Base-by-base conservation (phyloP, 495 filamentous ascomycete genomes). In the Aspergillus taichungensis region DNA sequence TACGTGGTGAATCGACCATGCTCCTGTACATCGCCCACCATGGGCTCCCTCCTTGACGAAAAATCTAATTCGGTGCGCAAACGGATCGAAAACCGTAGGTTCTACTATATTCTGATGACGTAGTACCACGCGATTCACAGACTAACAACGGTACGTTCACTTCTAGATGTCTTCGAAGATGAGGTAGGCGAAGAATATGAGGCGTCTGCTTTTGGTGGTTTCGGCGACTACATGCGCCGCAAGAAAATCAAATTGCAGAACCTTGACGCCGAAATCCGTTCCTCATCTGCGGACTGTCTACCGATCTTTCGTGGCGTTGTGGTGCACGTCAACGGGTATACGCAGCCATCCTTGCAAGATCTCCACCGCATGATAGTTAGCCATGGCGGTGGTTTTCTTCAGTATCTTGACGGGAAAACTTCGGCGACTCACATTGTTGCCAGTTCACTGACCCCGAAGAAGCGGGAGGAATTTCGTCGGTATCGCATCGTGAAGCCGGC, bases 161-260 rank as follows among this genome's bases (percentile, higher is more conserved):
- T 32, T 46, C 37, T 57, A 78, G 74, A 83, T 61, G 69, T 64
- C 10, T 83, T 83, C 54, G 61, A 76, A 7, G 59, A 78, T 56
- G 91, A 95, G 57, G 77, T 75, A 12, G 92, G 91, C 44, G 90
- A 95, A 47, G 92, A 96, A 66, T 98, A 98, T 66, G 83, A 81
- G 45, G 77, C 73, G 1, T 95, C 88, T 32, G 78, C 74, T 41
- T 97, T 95, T 57, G 89, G 89, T 6, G 90, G 88, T 3, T 88
- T 95, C 55, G 65, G 73, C 12, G 88, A 95, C 50, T 98, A 97
- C 57, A 89, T 94, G 58, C 79, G 88, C 34, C 80, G 88, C 42
- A 98, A 98, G 66, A 94, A 95, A 64, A 78, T 90, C 56, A 98
- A 98, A 54, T 72, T 98, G 5, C 92, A 96, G 60, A 96, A 96